Conservation (phyloP, 306 rosid genomes). For the Gynostemma pentaphyllum region DNA sequence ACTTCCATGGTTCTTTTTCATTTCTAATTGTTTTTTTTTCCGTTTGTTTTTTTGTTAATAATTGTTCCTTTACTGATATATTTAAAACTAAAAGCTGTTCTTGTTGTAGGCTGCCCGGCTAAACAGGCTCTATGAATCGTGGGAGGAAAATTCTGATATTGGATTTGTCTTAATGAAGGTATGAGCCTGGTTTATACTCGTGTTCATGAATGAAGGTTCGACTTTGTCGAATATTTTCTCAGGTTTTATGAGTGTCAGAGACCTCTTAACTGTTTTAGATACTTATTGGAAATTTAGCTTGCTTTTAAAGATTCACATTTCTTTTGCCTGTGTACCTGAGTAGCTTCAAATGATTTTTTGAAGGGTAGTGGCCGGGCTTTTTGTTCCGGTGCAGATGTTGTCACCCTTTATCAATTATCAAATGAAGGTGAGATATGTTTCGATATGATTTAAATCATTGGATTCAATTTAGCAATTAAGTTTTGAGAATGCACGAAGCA, state of each 20-base stretch:
- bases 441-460: background rate
- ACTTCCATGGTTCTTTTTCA: constrained; percentile 37
- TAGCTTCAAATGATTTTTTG: constrained; percentile 24
- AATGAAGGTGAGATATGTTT: constrained; percentile 47
- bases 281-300: background rate
- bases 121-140: constrained; percentile 80
- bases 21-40: background rate
- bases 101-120: constrained; percentile 55
- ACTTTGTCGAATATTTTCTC: background rate
- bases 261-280: background rate
- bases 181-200: constrained; percentile 7
- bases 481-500: background rate
- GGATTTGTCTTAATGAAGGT: constrained; percentile 94
- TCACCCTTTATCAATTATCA: constrained; percentile 44
- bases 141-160: constrained; percentile 87
- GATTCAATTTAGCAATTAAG: too few species aligned
- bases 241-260: background rate
- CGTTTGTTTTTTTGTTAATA: constrained; percentile 8
- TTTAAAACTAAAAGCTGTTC: background rate
- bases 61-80: background rate
- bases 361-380: constrained; percentile 91
- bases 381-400: constrained; percentile 82
- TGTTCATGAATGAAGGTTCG: background rate
- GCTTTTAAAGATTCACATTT: constrained; percentile 8
- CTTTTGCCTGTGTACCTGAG: constrained; percentile 20